A percentile compares a stretch with the other conserved stretches of the same genome.
Evolutionary conservation across 2,329 filamentous ascomycete genomes (phyloP).

Genomic region (Huntiella moniliformis): DNA sequence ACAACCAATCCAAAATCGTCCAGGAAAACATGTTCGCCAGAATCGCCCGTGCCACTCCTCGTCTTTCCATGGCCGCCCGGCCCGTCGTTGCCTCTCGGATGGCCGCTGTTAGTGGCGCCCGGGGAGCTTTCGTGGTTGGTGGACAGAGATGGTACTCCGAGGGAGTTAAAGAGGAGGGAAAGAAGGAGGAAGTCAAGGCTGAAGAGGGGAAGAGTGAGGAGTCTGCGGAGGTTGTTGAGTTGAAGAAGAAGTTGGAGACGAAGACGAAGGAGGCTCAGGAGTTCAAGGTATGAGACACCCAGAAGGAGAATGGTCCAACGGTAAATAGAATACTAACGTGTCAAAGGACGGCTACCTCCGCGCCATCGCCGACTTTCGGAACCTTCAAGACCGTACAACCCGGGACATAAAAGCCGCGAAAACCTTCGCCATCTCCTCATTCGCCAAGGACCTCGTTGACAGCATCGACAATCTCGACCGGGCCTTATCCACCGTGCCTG

Average conservation of each 20-base stretch:
- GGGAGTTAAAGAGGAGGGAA: conserved; percentile 13
- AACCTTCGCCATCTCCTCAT: conserved; percentile 89
- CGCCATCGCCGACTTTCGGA: conserved; percentile 89
- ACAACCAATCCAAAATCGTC: too few relatives aligned
- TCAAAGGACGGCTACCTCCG: conserved; percentile 81
- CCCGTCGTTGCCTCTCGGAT: background rate
- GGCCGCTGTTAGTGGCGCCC: background rate
- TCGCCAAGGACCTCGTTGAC: conserved; percentile 88
- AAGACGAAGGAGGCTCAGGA: conserved; percentile 43
- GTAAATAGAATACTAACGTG: background rate
- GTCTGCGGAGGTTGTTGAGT: conserved; percentile 22
- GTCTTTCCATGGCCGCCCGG: conserved; percentile 7
- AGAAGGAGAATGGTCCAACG: background rate
- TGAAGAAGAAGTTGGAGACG: conserved; percentile 33
- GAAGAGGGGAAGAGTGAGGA: conserved; percentile 14
- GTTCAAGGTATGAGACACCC: conserved; percentile 48
- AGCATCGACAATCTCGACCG: conserved; percentile 95
- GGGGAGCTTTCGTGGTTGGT: conserved; percentile 4
- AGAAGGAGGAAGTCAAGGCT: too few relatives aligned
- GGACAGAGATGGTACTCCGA: conserved; percentile 6
- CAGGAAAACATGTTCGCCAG: conserved; percentile 10
- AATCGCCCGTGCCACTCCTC: conserved; percentile 6
- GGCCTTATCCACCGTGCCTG: conserved; percentile 60
- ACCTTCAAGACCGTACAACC: conserved; percentile 84
- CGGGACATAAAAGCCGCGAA: conserved; percentile 75